Base-by-base conservation (phyloP, 169 alveolate genomes). In the Plasmodium blacklocki region DNA sequence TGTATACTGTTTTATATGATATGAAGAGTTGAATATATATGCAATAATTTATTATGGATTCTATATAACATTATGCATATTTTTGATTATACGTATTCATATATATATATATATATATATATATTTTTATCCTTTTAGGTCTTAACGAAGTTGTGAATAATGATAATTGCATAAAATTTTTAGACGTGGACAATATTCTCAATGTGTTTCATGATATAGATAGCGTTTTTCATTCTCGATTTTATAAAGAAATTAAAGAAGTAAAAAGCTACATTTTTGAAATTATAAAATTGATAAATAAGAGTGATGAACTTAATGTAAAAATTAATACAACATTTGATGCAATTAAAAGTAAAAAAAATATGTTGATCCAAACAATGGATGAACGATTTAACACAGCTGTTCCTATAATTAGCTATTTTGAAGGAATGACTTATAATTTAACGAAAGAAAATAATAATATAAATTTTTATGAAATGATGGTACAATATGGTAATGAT, bases 401-500 rank as follows among this genome's bases (percentile, higher is more conserved):
- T 18, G 6, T 52, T 14, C 83, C 85, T 12, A 23, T 83, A 19
- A 52, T 83, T 56, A 62, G 54, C 52, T 70, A 83, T 68, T 83
- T 83, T 68, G 83, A 83, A 83, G 73, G 70, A 23, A 52, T 67
- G 32, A 21, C 83, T 0, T 67, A 83, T 49, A 83, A 67, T 50
- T 49, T 83, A 54, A 83, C 68, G 26, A 56, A 83, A 68, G 23
- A 49, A 18, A 67, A 83, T 50, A 83, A 83, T 19, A 49, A 56
- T 49, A 68, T 67, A 49, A 68, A 73, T 23, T 67, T 67, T 23
- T 70, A 67, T 72, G 83, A 83, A 14, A 67, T 83, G 91, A 7
- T 83, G 60, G 73, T 68, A 45, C 74, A 83, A 9, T 83, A 67
- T 72, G 91, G 74, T 54, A 70, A 83, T 47, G 91, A 83, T 18